phyloP scores from a whole-genome alignment of 2,329 filamentous ascomycete species.

The Waltergamsia citrina region DNA sequence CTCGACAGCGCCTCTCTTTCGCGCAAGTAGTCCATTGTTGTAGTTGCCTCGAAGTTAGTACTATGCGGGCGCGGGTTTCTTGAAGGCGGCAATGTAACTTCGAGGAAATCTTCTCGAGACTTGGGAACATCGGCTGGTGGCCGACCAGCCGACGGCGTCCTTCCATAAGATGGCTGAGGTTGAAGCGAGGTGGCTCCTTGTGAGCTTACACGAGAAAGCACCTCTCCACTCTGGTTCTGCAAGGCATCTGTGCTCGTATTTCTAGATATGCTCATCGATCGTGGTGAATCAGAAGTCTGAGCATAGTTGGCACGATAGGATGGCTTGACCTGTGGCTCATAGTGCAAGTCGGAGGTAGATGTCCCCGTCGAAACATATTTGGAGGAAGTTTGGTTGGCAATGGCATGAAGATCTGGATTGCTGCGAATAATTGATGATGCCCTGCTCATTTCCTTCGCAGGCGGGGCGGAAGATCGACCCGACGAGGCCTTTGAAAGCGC shows the following conservation, averaged over 20 bases:
- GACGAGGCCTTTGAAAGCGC: constrained; percentile 26
- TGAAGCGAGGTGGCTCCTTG: constrained; percentile 15
- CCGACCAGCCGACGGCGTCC: constrained; percentile 34
- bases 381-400: constrained; percentile 33
- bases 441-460: constrained; percentile 42
- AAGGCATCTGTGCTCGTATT: constrained; percentile 6
- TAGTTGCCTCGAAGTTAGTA: constrained; percentile 71
- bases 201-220: constrained; percentile 8
- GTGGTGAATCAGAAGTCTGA: constrained; percentile 12
- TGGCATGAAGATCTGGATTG: constrained; percentile 51
- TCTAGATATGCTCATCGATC: constrained; percentile 17
- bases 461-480: too few species aligned
- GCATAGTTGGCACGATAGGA: constrained; percentile 7
- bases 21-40: constrained; percentile 62
- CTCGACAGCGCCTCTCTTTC: constrained; percentile 56
- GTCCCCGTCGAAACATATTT: constrained; percentile 56
- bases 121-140: constrained; percentile 64
- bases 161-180: constrained; percentile 12
- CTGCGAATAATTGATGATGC: constrained; percentile 56
- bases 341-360: constrained; percentile 58
- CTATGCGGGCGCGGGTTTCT: constrained; percentile 61
- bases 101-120: constrained; percentile 53
- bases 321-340: constrained; percentile 25
- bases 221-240: constrained; percentile 10
- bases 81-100: constrained; percentile 15